Percentiles rank a stretch among this genome's conserved stretches.
Evolutionary conservation across 768 basidiomycete genomes (phyloP).

Genomic region (Cantharellus cinnabarinus): DNA sequence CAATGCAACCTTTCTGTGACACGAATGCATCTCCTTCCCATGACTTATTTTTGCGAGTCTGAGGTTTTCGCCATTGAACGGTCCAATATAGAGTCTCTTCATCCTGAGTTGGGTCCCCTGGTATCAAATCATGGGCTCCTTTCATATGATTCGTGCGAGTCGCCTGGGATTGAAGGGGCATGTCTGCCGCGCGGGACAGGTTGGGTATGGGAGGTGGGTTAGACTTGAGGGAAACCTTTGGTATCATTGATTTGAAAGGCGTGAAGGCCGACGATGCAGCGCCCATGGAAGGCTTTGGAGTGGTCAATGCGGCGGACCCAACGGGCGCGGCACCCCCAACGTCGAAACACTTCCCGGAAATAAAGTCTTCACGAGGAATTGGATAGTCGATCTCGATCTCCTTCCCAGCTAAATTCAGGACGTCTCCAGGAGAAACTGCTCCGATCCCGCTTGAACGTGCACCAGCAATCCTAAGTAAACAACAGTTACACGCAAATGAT

Average conservation of each 20-base stretch:
- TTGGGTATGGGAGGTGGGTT: background rate
- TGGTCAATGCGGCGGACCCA: background rate
- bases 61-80: constrained; percentile 11
- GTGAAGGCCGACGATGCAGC: background rate
- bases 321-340: background rate
- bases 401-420: constrained; percentile 13
- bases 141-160: background rate
- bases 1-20: constrained; percentile 9
- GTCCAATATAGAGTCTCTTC: constrained; percentile 1
- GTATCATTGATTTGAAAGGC: background rate
- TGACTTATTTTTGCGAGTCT: constrained; percentile 14
- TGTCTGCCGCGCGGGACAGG: background rate
- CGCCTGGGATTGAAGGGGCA: background rate
- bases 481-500: background rate
- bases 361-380: constrained; percentile 5
- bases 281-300: background rate
- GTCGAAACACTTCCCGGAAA: constrained; percentile 6
- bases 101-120: background rate
- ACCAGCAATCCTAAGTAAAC: background rate
- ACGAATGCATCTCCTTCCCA: constrained; percentile 18
- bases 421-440: constrained; percentile 7
- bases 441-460: background rate
- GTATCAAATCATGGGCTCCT: no score
- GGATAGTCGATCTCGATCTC: constrained; percentile 9
- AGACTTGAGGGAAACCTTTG: background rate